Evolutionary conservation across 225 moss, liverwort and hornwort species (phyloP).

Genomic region (Ulota crispa): DNA sequence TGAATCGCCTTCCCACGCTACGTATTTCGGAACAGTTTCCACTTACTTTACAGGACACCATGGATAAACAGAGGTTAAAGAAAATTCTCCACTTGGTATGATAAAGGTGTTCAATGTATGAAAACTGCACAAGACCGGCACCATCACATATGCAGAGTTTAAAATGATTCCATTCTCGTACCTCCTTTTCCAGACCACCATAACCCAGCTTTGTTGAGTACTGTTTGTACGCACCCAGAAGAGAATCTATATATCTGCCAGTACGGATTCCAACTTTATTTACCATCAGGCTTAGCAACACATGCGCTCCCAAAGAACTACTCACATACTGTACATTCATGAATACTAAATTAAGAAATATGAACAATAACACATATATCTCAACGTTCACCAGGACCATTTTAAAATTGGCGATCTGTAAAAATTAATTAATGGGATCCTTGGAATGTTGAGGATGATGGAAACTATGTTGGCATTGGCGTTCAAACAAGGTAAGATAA

Average conservation of each 20-base stretch:
- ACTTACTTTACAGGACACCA: background rate
- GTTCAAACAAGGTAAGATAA: background rate
- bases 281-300: background rate
- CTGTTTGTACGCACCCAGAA: conserved; percentile 92
- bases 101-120: background rate
- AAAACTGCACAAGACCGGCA: background rate
- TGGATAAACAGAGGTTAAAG: background rate
- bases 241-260: conserved; percentile 94
- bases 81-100: background rate
- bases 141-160: background rate
- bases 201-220: conserved; percentile 77
- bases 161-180: conserved; percentile 21
- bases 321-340: background rate
- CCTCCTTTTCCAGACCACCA: conserved; percentile 73
- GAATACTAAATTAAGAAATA: background rate
- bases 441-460: background rate
- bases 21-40: background rate
- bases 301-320: background rate
- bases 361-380: background rate
- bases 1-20: too few relatives aligned
- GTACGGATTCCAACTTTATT: conserved; percentile 19
- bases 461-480: background rate
- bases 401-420: background rate
- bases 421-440: background rate
- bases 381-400: conserved; percentile 19